Conservation (phyloP, 805 yeast species). For the Lipomyces anomalus region DNA sequence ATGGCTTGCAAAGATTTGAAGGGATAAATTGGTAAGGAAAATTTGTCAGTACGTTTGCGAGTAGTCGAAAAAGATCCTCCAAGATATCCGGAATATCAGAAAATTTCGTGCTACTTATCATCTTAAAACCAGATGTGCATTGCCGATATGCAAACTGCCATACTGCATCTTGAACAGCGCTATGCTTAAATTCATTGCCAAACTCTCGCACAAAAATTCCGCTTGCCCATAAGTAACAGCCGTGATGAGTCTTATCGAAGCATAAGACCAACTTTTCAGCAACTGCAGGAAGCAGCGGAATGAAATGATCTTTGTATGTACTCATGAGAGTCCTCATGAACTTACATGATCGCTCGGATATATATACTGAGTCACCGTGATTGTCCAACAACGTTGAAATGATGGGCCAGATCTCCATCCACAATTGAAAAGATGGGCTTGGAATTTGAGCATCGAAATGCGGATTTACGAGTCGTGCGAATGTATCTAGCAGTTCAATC, state of each 20-base stretch:
- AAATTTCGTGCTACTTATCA: constrained; percentile 31
- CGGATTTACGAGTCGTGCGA: constrained; percentile 53
- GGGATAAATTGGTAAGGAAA: constrained; percentile 53
- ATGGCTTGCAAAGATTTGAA: constrained; percentile 37
- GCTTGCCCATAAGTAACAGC: constrained; percentile 86
- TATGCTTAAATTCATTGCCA: constrained; percentile 47
- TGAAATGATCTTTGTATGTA: constrained; percentile 51
- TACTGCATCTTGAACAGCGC: constrained; percentile 50
- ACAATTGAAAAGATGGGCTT: constrained; percentile 49
- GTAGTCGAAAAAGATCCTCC: constrained; percentile 82
- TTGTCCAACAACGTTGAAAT: constrained; percentile 44
- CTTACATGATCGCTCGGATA: constrained; percentile 71
- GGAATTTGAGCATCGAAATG: constrained; percentile 23
- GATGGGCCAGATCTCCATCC: constrained; percentile 58
- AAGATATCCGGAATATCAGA: constrained; percentile 56
- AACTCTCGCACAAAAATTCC: constrained; percentile 69
- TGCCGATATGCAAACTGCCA: constrained; percentile 73
- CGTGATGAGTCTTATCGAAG: constrained; percentile 61
- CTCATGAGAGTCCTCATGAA: constrained; percentile 61
- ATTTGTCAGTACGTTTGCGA: constrained; percentile 69
- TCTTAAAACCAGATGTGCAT: constrained; percentile 49
- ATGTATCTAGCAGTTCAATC: constrained; percentile 61
- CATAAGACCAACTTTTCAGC: constrained; percentile 65
- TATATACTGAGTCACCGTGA: constrained; percentile 54
- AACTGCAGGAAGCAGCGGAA: constrained; percentile 56